These are phyloP conservation scores for Guyanaporus albipodus DNA, from an alignment of 768 basidiomycete genomes.

Conservation along the genomic window DNA sequence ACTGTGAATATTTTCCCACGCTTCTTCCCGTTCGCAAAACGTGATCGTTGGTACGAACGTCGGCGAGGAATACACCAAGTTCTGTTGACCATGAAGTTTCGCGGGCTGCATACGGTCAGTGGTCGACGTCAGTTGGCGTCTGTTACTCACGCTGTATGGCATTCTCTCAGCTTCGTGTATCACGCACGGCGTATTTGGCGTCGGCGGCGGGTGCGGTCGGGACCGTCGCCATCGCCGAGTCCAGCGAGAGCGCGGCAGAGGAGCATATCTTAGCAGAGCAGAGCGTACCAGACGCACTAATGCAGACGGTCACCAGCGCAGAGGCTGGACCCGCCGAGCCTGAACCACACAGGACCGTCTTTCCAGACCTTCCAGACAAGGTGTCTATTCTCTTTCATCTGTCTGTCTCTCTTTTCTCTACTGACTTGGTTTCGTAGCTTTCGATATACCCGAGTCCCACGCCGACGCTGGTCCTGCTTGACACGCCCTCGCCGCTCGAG, in stretches of 20 bases:
- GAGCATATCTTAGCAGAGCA: neutral
- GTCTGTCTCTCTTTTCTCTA: neutral
- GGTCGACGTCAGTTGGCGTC: no score
- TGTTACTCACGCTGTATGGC: neutral
- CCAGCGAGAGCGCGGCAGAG: neutral
- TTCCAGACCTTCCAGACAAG: constrained; percentile 25
- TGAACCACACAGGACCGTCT: constrained; percentile 10
- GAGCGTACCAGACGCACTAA: neutral
- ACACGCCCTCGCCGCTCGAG: constrained; percentile 72
- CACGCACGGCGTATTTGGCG: constrained; percentile 19
- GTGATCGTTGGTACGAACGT: no score
- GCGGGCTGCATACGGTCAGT: no score
- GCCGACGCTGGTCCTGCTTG: constrained; percentile 65
- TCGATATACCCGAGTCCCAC: constrained; percentile 74
- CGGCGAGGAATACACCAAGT: no score
- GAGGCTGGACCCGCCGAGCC: no score
- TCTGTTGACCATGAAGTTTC: constrained; percentile 28
- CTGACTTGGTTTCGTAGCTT: constrained; percentile 56
- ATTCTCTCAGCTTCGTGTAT: constrained; percentile 29
- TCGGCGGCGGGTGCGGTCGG: constrained; percentile 17
- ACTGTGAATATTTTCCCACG: constrained; percentile 10
- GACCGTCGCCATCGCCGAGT: constrained; percentile 13
- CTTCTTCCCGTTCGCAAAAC: constrained; percentile 10
- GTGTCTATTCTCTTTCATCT: constrained; percentile 4
- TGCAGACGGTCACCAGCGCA: neutral